Base-by-base conservation (phyloP, 106 monocot species). In the Platanthera zijinensis region DNA sequence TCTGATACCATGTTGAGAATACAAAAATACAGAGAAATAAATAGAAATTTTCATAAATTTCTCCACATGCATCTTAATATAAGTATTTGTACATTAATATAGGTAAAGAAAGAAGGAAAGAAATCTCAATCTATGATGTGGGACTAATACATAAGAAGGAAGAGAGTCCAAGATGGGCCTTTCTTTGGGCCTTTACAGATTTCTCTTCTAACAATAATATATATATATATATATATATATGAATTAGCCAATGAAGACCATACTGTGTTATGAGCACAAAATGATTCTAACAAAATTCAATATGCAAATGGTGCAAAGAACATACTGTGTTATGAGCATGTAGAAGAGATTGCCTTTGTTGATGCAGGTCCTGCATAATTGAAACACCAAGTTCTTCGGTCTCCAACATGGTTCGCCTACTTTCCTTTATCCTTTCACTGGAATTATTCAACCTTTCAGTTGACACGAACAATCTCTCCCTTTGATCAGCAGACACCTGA, bases 321-420 rank as follows among this genome's bases (percentile, higher is more conserved):
- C 79, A 66, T 85, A 94, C 93, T 21, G 88, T 85, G 22, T 79
- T 84, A 66, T 94, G 82, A 48, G 86, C 90, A 83, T 86, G 90
- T 50, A 94, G 78, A 47, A 94, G 88, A 76, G 86, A 88, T 68
- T 94, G 88, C 10, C 93, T 84, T 77, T 94, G 93, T 73, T 94
- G 93, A 62, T 94, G 90, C 74, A 94, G 73, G 70, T 94, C 90
- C 19, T 90, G 88, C 75, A 90, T 84, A 77, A 94, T 84, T 73
- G 93, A 90, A 75, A 90, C 93, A 14, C 93, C 93, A 74, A 94
- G 88, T 10, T 90, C 93, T 77, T 94, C 93, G 6, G 93, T 90
- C 81, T 90, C 93, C 50, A 94, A 57, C 88, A 90, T 90, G 8
- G 90, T 85, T 80, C 88, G 84, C 83, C 90, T 83, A 75, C 90